Evolutionary conservation across 768 basidiomycete species (phyloP), one percentile per base, ranked within the genome.

Genomic region (Tricholoma sp.): DNA sequence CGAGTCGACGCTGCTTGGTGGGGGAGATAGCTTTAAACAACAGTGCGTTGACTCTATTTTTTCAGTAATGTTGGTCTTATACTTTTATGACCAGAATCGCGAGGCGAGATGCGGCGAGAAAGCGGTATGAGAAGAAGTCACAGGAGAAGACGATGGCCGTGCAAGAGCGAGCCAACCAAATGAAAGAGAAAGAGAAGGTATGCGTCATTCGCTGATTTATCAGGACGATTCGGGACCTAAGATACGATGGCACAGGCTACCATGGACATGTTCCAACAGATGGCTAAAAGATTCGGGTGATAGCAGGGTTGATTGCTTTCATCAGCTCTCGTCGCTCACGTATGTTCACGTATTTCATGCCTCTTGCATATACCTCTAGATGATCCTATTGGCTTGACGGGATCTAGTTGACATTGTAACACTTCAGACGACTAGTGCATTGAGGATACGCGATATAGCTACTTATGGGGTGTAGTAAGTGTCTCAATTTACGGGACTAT

Each of bases 241-340:
- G n/a, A 50, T 11, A 9, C 52, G 32, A 50, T n/a, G 27, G n/a
- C n/a, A 3, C 43, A 79, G 77, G 89, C 85, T 16, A 97, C 93
- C 0, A 98, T 98, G 92, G 92, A 92, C 57, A 95, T 94, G 93
- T 94, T 97, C 71, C 90, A 90, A 72, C 84, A 88, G 62, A 74
- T 96, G 67, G 94, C 94, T n/a, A 93, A 89, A 65, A 77, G 89
- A 56, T 96, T 91, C 63, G 93, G 92, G 29, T 92, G 70, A 80
- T 41, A 18, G 14, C 18, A 2, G 45, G 4, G 27, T 37, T n/a
- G 14, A 27, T 22, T n/a, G 8, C 14, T 45, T 9, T 9, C 14
- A 12, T 50, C 34, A 34, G 29, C 34, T 21, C 31, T 18, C 8
- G 24, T 27, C 31, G 51, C 35, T 56, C 45, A 46, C 54, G 54